These are phyloP conservation scores for Aspergillus haitiensis DNA, from an alignment of 495 filamentous ascomycete species.

Conservation along the genomic window DNA sequence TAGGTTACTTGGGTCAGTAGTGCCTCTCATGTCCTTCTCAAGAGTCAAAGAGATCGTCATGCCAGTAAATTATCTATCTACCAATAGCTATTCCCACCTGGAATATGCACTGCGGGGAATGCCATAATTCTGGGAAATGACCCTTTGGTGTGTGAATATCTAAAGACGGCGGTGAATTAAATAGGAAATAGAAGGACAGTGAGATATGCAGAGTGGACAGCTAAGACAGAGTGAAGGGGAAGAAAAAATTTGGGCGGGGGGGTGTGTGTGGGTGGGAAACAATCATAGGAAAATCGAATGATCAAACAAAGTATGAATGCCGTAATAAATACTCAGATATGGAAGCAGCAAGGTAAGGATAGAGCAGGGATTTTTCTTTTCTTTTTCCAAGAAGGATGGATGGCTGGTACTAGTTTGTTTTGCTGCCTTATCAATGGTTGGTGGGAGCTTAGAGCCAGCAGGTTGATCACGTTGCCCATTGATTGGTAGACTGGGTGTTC, in stretches of 20 bases:
- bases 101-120: no score
- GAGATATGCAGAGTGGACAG: background rate
- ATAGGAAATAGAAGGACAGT: background rate
- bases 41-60: no score
- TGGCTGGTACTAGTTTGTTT: background rate
- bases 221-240: no score
- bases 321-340: background rate
- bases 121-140: background rate
- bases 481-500: conserved; percentile 27
- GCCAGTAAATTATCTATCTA: no score
- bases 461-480: conserved; percentile 29
- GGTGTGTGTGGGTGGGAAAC: background rate
- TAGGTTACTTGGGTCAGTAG: background rate
- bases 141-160: background rate
- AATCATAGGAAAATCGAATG: background rate
- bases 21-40: background rate
- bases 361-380: background rate
- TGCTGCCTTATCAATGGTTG: conserved; percentile 16
- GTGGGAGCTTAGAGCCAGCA: conserved; percentile 23
- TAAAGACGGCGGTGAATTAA: conserved; percentile 10
- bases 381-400: background rate
- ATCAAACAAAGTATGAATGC: background rate
- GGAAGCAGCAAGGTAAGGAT: background rate
- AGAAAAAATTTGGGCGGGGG: background rate
- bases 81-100: no score